Evolutionary conservation across 2,329 filamentous ascomycete genomes (phyloP), one percentile per base, ranked within the genome.

Genomic region (Dactylonectria estremocensis): DNA sequence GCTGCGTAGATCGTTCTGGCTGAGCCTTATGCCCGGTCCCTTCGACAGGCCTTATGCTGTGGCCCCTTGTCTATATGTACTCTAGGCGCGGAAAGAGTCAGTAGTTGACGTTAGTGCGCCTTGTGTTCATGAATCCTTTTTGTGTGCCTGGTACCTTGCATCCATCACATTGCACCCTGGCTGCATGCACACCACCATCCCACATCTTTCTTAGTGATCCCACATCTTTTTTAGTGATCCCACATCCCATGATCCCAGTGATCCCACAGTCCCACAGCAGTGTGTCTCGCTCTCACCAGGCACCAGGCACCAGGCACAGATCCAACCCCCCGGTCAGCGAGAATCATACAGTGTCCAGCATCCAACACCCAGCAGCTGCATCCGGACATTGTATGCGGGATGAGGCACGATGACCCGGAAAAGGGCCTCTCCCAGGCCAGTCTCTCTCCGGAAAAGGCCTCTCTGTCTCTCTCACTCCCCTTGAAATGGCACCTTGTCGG

Each of bases 81-180:
- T n/a, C n/a, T n/a, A n/a, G n/a, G 43, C 9, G 4, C 16, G 43
- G 40, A 45, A n/a, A n/a, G 18, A 20, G 45, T 48, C 24, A 28
- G 24, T 28, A 28, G 24, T 28, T 28, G 24, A 28, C 24, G 24
- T 28, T 28, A 28, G 22, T 28, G 13, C 16, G 20, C 45, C 45
- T 14, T 48, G 18, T 53, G 28, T 53, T 18, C 33, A 20, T 24
- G 37, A 20, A 16, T 8, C 22, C 14, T 18, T 31, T 52, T 7
- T 33, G 48, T 28, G 63, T 66, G 63, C 63, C 63, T 66, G 63
- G 63, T 66, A 61, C 63, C 63, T 66, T 66, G 63, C 63, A 66
- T 66, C 49, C 57, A 60, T 35, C 35, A 24, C 56, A 56, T 57
- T 49, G 33, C 49, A 60, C 62, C 56, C 63, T 43, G 50, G 43